phyloP scores from a whole-genome alignment of 805 yeast genomes.

The Sugiyamaella qingdaonensis region DNA sequence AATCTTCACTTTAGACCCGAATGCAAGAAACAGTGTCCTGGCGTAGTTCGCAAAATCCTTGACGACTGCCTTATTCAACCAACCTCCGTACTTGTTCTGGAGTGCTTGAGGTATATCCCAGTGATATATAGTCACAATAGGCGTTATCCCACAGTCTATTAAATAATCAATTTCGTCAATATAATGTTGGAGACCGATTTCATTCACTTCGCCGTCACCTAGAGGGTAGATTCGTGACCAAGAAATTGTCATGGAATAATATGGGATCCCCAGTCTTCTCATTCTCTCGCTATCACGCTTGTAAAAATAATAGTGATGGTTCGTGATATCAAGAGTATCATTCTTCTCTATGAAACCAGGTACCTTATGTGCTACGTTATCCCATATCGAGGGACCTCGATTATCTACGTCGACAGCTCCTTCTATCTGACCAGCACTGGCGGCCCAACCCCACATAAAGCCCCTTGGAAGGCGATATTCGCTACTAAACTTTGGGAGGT shows the following conservation, averaged over 20 bases:
- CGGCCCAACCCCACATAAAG: constrained; percentile 33
- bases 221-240: constrained; percentile 37
- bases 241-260: constrained; percentile 35
- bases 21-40: constrained; percentile 31
- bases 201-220: constrained; percentile 23
- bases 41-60: constrained; percentile 35
- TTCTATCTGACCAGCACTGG: constrained; percentile 37
- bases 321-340: constrained; percentile 28
- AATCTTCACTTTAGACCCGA: constrained; percentile 31
- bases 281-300: constrained; percentile 34
- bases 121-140: constrained; percentile 35
- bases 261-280: constrained; percentile 33
- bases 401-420: constrained; percentile 37
- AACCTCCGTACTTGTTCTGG: constrained; percentile 29
- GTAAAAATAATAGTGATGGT: constrained; percentile 34
- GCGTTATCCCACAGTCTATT: constrained; percentile 26
- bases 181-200: constrained; percentile 33
- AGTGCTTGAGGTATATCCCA: constrained; percentile 34
- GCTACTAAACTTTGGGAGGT: constrained; percentile 8
- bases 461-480: constrained; percentile 12
- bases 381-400: constrained; percentile 33
- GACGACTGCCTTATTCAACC: constrained; percentile 28
- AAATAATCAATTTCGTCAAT: constrained; percentile 31
- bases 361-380: constrained; percentile 23
- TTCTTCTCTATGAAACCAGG: constrained; percentile 17